Percentiles rank a stretch among this genome's conserved stretches.
These are phyloP conservation scores for Mycena galericulata DNA, from an alignment of 768 basidiomycete genomes.

Conservation along the genomic window DNA sequence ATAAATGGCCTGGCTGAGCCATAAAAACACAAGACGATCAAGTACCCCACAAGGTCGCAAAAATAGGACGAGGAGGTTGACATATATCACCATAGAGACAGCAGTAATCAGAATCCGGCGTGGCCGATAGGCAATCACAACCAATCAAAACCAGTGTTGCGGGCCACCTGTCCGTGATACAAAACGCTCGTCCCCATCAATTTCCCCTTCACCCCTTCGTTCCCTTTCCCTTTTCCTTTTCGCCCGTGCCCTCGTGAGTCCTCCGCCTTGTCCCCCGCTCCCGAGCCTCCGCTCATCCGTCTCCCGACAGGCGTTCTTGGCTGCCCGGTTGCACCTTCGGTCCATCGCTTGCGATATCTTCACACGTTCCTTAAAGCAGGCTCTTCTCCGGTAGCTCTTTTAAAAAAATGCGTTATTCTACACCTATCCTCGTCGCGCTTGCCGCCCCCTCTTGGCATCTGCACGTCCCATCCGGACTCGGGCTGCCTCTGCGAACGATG, in stretches of 20 bases:
- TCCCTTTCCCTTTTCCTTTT: constrained; percentile 44
- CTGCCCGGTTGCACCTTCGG: constrained; percentile 75
- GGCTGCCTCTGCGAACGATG: constrained; percentile 54
- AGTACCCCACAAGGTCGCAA: background rate
- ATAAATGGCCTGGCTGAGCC: too few relatives aligned
- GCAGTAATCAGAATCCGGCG: constrained; percentile 4
- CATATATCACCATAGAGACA: constrained; percentile 8
- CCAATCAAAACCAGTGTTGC: constrained; percentile 38
- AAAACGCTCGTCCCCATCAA: constrained; percentile 51
- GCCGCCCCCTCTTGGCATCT: constrained; percentile 54
- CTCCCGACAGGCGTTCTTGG: constrained; percentile 59
- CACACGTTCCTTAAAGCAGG: constrained; percentile 48
- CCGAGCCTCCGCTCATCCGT: too few relatives aligned
- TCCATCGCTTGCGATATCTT: constrained; percentile 36
- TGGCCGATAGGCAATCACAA: constrained; percentile 22
- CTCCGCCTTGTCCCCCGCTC: background rate
- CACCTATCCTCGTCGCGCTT: constrained; percentile 54
- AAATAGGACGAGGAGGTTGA: background rate
- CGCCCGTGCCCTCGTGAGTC: constrained; percentile 23
- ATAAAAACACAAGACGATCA: too few relatives aligned
- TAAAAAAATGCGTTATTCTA: constrained; percentile 60
- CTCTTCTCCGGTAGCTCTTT: constrained; percentile 47
- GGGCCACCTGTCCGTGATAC: constrained; percentile 46
- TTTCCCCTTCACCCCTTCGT: constrained; percentile 42
- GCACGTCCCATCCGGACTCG: constrained; percentile 62